These are phyloP conservation scores for Annulohypoxylon maeteangense DNA, from an alignment of 495 filamentous ascomycete genomes.

Conservation along the genomic window DNA sequence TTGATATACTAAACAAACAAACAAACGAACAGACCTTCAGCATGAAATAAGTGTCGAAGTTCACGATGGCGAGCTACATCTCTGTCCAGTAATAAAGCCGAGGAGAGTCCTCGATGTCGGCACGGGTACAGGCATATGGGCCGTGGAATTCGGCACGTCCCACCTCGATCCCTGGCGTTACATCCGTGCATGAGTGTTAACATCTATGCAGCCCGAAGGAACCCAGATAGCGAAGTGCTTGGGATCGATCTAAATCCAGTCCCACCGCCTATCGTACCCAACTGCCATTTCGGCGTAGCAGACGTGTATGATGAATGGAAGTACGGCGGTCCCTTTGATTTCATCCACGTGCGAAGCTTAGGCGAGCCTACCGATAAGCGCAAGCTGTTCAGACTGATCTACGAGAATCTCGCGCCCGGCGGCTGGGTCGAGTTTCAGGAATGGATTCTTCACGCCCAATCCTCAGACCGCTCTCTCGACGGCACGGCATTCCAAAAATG, in stretches of 20 bases:
- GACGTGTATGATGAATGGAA: conserved; percentile 51
- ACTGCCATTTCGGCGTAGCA: conserved; percentile 52
- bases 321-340: conserved; percentile 45
- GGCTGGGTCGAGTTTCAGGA: conserved; percentile 68
- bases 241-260: conserved; percentile 60
- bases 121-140: conserved; percentile 63
- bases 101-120: conserved; percentile 58
- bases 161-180: not conserved
- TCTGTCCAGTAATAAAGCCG: conserved; percentile 39
- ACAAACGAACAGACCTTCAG: conserved; percentile 54
- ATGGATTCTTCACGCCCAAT: conserved; percentile 54
- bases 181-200: conserved; percentile 15
- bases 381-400: conserved; percentile 36
- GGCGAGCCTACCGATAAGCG: conserved; percentile 59
- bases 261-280: conserved; percentile 50
- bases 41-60: conserved; percentile 85
- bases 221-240: conserved; percentile 44
- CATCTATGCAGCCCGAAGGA: conserved; percentile 15
- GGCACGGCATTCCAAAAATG: conserved; percentile 48
- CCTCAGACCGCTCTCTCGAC: conserved; percentile 52
- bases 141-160: conserved; percentile 61
- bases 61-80: conserved; percentile 74
- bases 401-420: conserved; percentile 60
- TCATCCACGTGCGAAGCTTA: conserved; percentile 56
- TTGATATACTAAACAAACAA: conserved; percentile 18